Evolutionary conservation across 495 filamentous ascomycete genomes (phyloP), one percentile per base, ranked within the genome.

Genomic region (Penicillium cinerascens): DNA sequence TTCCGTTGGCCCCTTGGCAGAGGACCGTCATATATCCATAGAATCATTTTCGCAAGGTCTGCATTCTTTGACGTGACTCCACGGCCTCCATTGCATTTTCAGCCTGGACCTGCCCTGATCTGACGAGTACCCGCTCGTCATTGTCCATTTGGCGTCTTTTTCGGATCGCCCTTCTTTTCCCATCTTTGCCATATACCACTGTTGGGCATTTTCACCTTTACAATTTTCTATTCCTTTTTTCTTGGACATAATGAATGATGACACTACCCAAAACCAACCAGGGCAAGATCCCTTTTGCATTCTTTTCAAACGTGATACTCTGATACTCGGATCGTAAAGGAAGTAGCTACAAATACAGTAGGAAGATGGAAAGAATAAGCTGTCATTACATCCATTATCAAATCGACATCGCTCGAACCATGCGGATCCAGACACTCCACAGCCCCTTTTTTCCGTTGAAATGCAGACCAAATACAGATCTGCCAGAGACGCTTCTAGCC

Each of bases 371-470:
- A 55, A 51, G 50, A 49, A 53, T 50, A 65, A 51, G 44, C 46
- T 46, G 58, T 68, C 65, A 66, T 65, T 63, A 67, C 56, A 66
- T 68, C 65, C 65, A 60, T 68, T 68, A 68, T 64, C 54, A 61
- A 49, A 59, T 63, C 58, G 50, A 59, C 55, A 66, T 59, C 46
- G 56, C 55, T 52, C 42, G 58, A 47, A 60, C 54, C 46, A 58
- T 42, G 57, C 51, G 43, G 53, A 20, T 56, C 53, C 38, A 56
- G 37, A 35, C 50, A 51, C 39, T 49, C 49, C 49, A 47, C 60
- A 44, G 9, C 47, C 46, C 47, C 42, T 38, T 44, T 50, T 53
- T 51, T 45, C 46, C 37, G 27, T 23, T 45, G 46, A 47, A 51
- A 54, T 33, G 18, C 43, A 53, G 29, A 41, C n/a, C 35, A 10